Conservation (phyloP, 192 early-diverging fungal genomes). For the Coemansia sp. region DNA sequence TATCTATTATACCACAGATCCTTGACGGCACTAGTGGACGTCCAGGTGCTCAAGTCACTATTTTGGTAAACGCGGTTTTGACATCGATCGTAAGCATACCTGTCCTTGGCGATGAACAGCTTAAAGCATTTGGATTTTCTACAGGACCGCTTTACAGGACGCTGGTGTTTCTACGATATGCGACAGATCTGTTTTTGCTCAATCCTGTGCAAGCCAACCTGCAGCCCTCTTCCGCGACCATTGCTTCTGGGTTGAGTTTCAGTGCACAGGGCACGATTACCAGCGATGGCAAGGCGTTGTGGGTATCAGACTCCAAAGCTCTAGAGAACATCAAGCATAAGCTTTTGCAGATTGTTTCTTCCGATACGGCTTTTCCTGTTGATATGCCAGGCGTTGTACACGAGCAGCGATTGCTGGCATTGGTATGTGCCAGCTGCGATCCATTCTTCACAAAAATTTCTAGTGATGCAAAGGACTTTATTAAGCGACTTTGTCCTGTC, state of each 20-base stretch:
- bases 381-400: slow-evolving; percentile 40
- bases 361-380: slow-evolving; percentile 48
- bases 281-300: slow-evolving; percentile 72
- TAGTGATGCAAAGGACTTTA: slow-evolving; percentile 72
- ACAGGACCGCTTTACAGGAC: neutral
- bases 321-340: slow-evolving; percentile 26
- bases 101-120: slow-evolving; percentile 20
- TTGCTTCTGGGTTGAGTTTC: slow-evolving; percentile 21
- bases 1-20: slow-evolving; percentile 59
- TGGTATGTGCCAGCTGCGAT: slow-evolving; percentile 59
- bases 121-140: slow-evolving; percentile 11
- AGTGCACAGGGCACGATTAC: slow-evolving; percentile 50
- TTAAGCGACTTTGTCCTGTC: slow-evolving; percentile 68
- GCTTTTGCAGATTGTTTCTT: slow-evolving; percentile 29
- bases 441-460: slow-evolving; percentile 66
- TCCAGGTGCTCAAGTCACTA: slow-evolving; percentile 59
- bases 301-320: slow-evolving; percentile 55
- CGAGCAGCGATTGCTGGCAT: slow-evolving; percentile 54
- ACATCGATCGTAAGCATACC: slow-evolving; percentile 55
- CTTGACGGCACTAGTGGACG: slow-evolving; percentile 62
- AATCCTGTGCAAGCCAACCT: slow-evolving; percentile 3
- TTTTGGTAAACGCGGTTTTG: slow-evolving; percentile 64
- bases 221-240: neutral
- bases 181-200: slow-evolving; percentile 25
- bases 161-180: slow-evolving; percentile 13